These are phyloP conservation scores for Linnemannia zychae DNA, from an alignment of 192 early-diverging fungal genomes.

Conservation along the genomic window DNA sequence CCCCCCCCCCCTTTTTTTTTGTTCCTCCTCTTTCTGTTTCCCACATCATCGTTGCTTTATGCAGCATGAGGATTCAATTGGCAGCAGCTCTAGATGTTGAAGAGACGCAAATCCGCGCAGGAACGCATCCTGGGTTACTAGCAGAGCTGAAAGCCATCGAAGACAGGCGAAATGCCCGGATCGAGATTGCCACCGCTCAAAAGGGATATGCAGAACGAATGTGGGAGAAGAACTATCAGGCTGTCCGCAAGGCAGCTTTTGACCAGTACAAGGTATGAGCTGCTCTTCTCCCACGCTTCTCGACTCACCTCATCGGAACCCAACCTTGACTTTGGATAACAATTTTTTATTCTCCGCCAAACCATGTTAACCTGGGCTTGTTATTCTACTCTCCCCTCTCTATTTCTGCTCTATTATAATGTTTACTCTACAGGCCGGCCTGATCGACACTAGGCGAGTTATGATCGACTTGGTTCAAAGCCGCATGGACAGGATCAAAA, in stretches of 20 bases:
- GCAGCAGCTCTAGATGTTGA: conserved; percentile 28
- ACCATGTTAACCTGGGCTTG: neutral
- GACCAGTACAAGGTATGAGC: conserved; percentile 46
- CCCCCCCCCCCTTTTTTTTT: neutral
- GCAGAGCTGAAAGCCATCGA: conserved; percentile 51
- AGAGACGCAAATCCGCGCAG: conserved; percentile 45
- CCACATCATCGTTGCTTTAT: neutral
- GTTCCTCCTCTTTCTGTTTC: neutral
- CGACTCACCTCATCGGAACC: neutral
- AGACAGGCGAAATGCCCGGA: conserved; percentile 27
- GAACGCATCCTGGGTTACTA: conserved; percentile 37
- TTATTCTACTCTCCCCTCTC: neutral
- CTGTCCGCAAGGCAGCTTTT: conserved; percentile 36
- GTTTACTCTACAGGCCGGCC: neutral
- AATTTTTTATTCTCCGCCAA: neutral
- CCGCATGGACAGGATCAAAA: conserved; percentile 40
- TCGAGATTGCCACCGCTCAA: conserved; percentile 13
- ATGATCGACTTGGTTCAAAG: conserved; percentile 43
- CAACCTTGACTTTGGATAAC: neutral
- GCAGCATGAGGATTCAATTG: conserved; percentile 22
- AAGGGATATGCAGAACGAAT: conserved; percentile 20
- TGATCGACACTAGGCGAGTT: conserved; percentile 22
- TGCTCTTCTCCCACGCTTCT: conserved; percentile 5
- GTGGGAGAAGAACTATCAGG: conserved; percentile 34
- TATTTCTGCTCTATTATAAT: neutral